Evolutionary conservation across 1,284 basidiomycete species (phyloP).

Genomic region (Melampsora larici-populina): DNA sequence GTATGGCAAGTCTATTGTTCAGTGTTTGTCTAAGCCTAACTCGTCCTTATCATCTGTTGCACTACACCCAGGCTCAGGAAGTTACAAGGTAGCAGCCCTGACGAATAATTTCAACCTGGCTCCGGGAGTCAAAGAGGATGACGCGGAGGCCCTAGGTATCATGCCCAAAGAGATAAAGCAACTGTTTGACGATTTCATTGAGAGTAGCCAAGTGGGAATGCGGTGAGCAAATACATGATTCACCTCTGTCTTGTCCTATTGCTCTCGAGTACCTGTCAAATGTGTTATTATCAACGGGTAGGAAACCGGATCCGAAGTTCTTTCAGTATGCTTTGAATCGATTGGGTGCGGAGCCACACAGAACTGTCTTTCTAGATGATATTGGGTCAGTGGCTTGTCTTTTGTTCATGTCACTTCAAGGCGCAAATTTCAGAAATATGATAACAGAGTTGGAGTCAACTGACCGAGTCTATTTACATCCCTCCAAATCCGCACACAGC

Average conservation of each 20-base stretch:
- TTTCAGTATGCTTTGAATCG: constrained; percentile 52
- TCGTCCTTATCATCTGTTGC: not conserved
- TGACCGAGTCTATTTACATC: not conserved
- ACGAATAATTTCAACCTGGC: constrained; percentile 54
- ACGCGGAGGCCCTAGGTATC: constrained; percentile 48
- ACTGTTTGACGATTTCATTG: constrained; percentile 53
- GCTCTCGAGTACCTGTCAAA: not conserved
- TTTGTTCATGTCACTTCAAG: not conserved
- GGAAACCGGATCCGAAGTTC: constrained; percentile 54
- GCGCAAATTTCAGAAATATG: not conserved
- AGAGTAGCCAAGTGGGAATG: constrained; percentile 53
- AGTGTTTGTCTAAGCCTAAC: not conserved
- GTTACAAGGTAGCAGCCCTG: constrained; percentile 52
- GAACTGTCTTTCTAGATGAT: constrained; percentile 54
- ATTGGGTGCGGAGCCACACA: constrained; percentile 49
- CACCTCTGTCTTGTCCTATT: not conserved
- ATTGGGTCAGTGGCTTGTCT: constrained; percentile 47
- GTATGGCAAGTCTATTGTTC: constrained; percentile 1
- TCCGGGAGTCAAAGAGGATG: constrained; percentile 45
- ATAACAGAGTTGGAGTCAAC: not conserved
- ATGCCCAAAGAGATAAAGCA: constrained; percentile 46
- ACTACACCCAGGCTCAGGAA: constrained; percentile 47
- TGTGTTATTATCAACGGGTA: constrained; percentile 17
- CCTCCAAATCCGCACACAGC: not conserved
- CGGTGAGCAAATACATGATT: constrained; percentile 46